Evolutionary conservation across 2,329 filamentous ascomycete species (phyloP).

Genomic region (Sporothrix luriei): DNA sequence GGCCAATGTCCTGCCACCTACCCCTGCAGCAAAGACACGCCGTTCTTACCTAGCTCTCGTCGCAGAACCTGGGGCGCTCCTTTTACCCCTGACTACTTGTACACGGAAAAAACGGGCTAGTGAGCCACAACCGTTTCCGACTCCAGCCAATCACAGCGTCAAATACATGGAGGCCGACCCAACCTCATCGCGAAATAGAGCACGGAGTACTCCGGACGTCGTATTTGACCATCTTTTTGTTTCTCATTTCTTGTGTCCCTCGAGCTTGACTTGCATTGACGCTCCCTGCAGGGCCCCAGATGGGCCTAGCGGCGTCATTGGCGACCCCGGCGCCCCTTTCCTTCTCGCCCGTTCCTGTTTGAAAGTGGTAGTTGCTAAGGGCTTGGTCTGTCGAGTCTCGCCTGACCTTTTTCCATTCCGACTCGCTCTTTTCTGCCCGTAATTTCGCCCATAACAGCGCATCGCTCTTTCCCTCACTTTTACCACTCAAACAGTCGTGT

Average conservation of each 20-base stretch:
- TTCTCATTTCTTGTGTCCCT: slow-evolving; percentile 20
- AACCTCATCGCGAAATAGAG: slow-evolving; percentile 11
- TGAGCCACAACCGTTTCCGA: neutral
- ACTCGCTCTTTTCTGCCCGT: slow-evolving; percentile 18
- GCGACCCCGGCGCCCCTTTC: slow-evolving; percentile 13
- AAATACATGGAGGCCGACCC: neutral
- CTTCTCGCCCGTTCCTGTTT: slow-evolving; percentile 11
- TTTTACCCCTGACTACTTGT: slow-evolving; percentile 28
- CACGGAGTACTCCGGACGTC: too few species aligned
- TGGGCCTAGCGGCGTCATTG: slow-evolving; percentile 25
- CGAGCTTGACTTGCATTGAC: slow-evolving; percentile 25
- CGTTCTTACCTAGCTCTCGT: neutral
- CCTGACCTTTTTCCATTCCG: neutral
- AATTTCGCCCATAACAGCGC: neutral
- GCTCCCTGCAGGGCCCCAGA: slow-evolving; percentile 9
- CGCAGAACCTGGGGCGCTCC: slow-evolving; percentile 1
- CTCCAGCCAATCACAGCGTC: slow-evolving; percentile 2
- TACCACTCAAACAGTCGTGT: neutral
- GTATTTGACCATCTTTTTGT: slow-evolving; percentile 22
- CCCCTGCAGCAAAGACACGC: slow-evolving; percentile 2
- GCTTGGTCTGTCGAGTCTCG: neutral
- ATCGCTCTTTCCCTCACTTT: slow-evolving; percentile 13
- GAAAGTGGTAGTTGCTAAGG: neutral
- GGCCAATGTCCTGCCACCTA: neutral
- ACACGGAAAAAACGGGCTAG: neutral